phyloP scores from a whole-genome alignment of 2,329 filamentous ascomycete genomes.

The Fusarium sp. region DNA sequence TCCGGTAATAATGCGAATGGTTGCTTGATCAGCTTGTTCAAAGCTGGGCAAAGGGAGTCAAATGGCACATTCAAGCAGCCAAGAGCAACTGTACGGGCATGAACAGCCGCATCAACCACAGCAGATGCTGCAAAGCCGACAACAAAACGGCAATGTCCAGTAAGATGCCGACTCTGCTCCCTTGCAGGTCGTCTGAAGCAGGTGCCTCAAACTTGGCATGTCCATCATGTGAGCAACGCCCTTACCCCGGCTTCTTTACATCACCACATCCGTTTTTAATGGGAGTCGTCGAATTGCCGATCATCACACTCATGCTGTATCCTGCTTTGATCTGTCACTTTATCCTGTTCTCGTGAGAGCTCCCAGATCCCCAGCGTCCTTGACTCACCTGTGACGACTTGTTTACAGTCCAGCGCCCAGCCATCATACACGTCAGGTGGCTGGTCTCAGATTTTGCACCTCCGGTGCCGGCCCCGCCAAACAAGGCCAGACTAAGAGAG shows the following conservation, averaged over 20 bases:
- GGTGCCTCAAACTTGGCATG: slow-evolving; percentile 7
- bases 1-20: not conserved
- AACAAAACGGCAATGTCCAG: not conserved
- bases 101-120: slow-evolving; percentile 6
- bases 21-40: not conserved
- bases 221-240: slow-evolving; percentile 8
- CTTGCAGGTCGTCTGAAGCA: slow-evolving; percentile 3
- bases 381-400: not conserved
- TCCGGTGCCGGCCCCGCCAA: slow-evolving; percentile 35
- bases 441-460: not conserved
- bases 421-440: slow-evolving; percentile 2
- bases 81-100: not conserved
- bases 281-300: not conserved
- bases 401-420: not conserved
- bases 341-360: slow-evolving; percentile 1
- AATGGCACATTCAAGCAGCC: not conserved
- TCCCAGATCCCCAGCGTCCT: not conserved
- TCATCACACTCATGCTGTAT: not conserved
- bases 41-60: not conserved
- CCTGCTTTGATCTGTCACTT: slow-evolving; percentile 3
- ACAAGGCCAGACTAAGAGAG: slow-evolving; percentile 27
- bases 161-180: slow-evolving; percentile 1
- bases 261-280: slow-evolving; percentile 1
- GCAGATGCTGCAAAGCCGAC: not conserved
- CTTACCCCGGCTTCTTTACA: slow-evolving; percentile 13